Base-by-base conservation (phyloP, 2,329 filamentous ascomycete species). In the Venturia pyrina region DNA sequence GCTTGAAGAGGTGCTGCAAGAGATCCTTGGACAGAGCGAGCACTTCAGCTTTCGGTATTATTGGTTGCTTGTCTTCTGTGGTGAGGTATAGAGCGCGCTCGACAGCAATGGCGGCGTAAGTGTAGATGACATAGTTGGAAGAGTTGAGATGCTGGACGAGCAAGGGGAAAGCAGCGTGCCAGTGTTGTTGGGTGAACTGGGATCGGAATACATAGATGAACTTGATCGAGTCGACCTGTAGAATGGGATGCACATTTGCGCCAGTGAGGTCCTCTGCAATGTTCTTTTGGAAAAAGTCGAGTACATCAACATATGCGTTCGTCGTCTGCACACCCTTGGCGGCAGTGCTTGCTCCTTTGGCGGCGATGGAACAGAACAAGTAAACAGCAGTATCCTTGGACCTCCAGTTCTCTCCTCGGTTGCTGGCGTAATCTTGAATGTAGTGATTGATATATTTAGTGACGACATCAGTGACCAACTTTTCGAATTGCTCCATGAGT, bases 361-460 rank as follows among this genome's bases (percentile, higher is more conserved):
- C 91, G 19, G 95, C 95, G 71, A 98, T 91, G 5, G 95, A 91
- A 46, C 95, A 87, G 81, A 96, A 99, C 19, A 99, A 85, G 73
- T 98, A 98, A 66, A 97, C 89, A n/a, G 95, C 95, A 0, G 93
- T 98, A 73, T 99, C 95, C 80, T 99, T 99, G 62, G 92, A 88
- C 77, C 96, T 96, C 95, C 95, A 99, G 75, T 96, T 92, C 21
- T 83, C 79, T 17, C 79, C 76, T 53, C 81, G 81, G 68, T 87
- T 82, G 76, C 89, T 89, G 65, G 87, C 84, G 72, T 92, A 92
- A 65, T 89, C 83, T 44, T 80, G 78, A 37, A 99, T 83, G 74
- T 96, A 96, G 75, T 93, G 89, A 68, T 89, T 85, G 72, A 96
- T 90, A 78, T 98, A 97, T 70, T 85, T 87, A 68, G 88, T 88